phyloP scores from a whole-genome alignment of 768 basidiomycete genomes.

The Leccinum arenicola region DNA sequence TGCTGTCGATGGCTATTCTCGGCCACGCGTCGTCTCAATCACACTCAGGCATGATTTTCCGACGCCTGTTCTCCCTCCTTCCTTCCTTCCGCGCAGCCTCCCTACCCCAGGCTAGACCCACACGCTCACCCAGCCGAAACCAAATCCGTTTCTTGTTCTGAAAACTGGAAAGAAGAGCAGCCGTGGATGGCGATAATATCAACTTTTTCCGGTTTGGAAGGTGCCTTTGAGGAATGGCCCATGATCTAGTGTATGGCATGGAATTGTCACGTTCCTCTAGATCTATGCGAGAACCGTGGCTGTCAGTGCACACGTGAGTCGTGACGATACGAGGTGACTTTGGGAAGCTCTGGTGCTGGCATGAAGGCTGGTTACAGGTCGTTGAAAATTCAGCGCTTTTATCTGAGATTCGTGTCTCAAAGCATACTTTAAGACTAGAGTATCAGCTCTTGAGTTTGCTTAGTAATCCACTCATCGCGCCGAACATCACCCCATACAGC shows the following conservation, averaged over 20 bases:
- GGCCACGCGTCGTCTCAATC: too few species aligned
- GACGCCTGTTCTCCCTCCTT: slow-evolving; percentile 7
- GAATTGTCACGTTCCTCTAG: background rate
- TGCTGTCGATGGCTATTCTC: too few species aligned
- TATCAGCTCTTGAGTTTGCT: too few species aligned
- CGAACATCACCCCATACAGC: too few species aligned
- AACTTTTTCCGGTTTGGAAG: slow-evolving; percentile 86
- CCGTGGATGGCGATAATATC: slow-evolving; percentile 81
- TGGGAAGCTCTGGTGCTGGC: background rate
- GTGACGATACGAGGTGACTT: background rate
- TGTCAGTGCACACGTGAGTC: too few species aligned
- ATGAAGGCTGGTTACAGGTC: too few species aligned
- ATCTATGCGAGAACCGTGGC: too few species aligned
- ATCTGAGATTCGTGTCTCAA: background rate
- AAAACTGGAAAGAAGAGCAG: slow-evolving; percentile 77
- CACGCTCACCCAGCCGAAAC: slow-evolving; percentile 32
- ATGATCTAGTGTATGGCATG: slow-evolving; percentile 40
- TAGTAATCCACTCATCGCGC: too few species aligned
- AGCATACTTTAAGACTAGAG: background rate
- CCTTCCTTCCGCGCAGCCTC: background rate
- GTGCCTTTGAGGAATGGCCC: slow-evolving; percentile 82
- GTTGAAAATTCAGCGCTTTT: background rate
- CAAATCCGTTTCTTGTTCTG: slow-evolving; percentile 77
- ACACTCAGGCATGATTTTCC: background rate
- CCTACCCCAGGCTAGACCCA: slow-evolving; percentile 24